Evolutionary conservation across 495 filamentous ascomycete genomes (phyloP).

Genomic region (Annulohypoxylon nitens): DNA sequence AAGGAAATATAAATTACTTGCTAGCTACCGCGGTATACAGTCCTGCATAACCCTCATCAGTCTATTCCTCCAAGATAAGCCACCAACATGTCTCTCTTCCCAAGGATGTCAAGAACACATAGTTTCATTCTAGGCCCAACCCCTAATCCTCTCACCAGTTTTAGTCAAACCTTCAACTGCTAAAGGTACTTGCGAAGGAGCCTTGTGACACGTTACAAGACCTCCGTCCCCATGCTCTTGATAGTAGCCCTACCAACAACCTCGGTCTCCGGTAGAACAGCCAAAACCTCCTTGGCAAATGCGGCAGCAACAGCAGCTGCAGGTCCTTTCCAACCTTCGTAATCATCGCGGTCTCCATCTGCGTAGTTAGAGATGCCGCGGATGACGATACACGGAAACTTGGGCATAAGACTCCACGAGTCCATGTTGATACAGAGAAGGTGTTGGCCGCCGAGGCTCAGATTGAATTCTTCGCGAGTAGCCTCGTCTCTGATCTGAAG

Average conservation of each 20-base stretch:
- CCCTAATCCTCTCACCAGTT: too few relatives aligned
- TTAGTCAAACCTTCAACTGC: too few relatives aligned
- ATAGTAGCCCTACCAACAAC: background rate
- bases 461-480: background rate
- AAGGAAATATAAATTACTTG: too few relatives aligned
- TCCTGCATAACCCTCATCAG: too few relatives aligned
- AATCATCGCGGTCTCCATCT: background rate
- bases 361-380: constrained; percentile 4
- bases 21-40: too few relatives aligned
- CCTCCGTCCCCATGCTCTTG: background rate
- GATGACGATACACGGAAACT: constrained; percentile 2
- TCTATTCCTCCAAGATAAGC: too few relatives aligned
- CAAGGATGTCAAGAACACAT: too few relatives aligned
- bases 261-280: background rate
- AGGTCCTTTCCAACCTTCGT: background rate
- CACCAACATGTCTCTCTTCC: too few relatives aligned
- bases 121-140: too few relatives aligned
- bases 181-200: too few relatives aligned
- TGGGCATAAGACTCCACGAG: background rate
- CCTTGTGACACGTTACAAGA: background rate
- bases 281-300: background rate
- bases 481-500: background rate
- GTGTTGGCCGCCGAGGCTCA: background rate
- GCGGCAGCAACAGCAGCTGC: background rate
- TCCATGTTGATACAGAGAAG: background rate